These are phyloP conservation scores for Exophiala alcalophila DNA, from an alignment of 2,329 filamentous ascomycete species.

Conservation along the genomic window DNA sequence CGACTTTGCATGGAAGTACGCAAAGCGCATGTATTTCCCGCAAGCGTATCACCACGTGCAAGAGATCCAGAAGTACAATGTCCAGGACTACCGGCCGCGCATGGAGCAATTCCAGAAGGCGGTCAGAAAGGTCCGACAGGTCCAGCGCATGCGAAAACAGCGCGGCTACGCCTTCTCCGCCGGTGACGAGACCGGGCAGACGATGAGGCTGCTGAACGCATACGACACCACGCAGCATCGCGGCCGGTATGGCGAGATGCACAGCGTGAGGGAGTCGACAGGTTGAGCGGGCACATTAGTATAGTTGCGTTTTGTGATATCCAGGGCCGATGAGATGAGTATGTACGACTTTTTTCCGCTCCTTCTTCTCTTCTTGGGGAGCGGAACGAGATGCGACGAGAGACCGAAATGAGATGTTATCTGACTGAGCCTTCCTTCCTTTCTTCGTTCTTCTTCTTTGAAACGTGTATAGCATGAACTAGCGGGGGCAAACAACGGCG, in stretches of 20 bases:
- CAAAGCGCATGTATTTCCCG: constrained; percentile 93
- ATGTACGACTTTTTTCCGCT: no score
- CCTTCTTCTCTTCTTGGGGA: no score
- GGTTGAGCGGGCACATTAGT: no score
- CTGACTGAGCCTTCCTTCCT: no score
- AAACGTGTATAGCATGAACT: no score
- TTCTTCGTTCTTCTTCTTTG: no score
- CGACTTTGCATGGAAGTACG: constrained; percentile 96
- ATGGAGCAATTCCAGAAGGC: constrained; percentile 99
- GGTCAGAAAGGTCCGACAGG: constrained; percentile 95
- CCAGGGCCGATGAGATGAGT: background rate
- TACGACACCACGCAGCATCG: constrained; percentile 94
- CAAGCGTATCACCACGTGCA: constrained; percentile 97
- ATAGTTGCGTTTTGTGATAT: no score
- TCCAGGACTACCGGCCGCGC: constrained; percentile 94
- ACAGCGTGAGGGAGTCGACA: constrained; percentile 43
- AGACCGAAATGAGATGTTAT: no score
- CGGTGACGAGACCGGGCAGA: constrained; percentile 76
- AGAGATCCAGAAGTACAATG: constrained; percentile 99
- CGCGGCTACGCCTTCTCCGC: constrained; percentile 97
- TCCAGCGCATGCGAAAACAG: constrained; percentile 98
- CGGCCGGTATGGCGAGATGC: constrained; percentile 95
- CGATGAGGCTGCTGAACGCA: constrained; percentile 90
- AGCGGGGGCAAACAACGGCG: no score
- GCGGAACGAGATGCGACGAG: no score